Percentiles rank a stretch among this genome's conserved stretches.
Conservation (phyloP, 2,329 filamentous ascomycete species). For the Fusarium sp. region DNA sequence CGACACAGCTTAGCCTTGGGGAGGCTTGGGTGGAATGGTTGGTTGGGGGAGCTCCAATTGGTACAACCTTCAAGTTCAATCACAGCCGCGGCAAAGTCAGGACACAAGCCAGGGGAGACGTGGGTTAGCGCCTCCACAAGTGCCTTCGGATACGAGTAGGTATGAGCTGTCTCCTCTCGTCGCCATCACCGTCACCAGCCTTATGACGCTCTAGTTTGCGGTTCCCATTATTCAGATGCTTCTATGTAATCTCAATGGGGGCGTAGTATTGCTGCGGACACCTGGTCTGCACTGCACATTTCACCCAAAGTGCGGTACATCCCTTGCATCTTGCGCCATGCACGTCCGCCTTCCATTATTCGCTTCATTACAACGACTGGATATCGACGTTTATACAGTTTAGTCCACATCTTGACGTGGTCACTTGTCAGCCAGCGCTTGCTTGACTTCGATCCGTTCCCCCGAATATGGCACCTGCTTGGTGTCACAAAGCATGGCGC, state of each 20-base stretch:
- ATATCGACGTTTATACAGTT: not conserved
- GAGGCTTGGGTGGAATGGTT: not conserved
- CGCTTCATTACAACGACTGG: not conserved
- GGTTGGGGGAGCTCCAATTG: not conserved
- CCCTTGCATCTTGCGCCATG: not conserved
- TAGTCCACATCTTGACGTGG: not conserved
- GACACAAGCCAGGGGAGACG: not conserved
- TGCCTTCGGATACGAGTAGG: not conserved
- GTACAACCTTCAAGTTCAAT: not conserved
- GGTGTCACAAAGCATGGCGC: not conserved
- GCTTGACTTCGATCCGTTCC: not conserved
- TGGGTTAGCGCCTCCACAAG: not conserved
- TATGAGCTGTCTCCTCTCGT: not conserved
- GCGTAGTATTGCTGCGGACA: not conserved
- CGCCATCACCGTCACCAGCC: not conserved
- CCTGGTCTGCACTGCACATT: not conserved
- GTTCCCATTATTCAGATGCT: not conserved
- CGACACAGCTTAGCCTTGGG: not conserved
- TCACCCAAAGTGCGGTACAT: not conserved
- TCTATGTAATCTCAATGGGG: not conserved
- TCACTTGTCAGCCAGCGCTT: not conserved
- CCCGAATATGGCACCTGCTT: not conserved
- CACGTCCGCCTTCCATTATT: not conserved
- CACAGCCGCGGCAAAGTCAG: not conserved
- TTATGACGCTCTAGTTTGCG: not conserved